phyloP scores from a whole-genome alignment of 2,329 filamentous ascomycete species.

The Cladosporium sp. region DNA sequence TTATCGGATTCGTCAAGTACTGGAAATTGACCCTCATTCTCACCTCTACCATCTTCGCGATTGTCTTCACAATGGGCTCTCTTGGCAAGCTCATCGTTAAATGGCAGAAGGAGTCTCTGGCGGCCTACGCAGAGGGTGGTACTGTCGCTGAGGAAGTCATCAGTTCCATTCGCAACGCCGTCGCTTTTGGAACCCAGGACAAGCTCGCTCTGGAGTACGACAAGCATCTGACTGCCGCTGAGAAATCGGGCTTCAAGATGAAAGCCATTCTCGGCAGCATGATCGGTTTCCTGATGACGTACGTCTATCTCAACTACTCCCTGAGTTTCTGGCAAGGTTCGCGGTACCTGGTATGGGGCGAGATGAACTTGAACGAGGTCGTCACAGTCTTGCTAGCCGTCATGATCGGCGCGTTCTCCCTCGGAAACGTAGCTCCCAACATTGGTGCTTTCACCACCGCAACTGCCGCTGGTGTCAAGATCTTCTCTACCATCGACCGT shows the following conservation, averaged over 20 bases:
- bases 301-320: slow-evolving; percentile 82
- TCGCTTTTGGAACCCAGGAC: slow-evolving; percentile 88
- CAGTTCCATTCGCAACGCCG: slow-evolving; percentile 84
- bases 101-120: slow-evolving; percentile 70
- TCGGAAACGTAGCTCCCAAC: slow-evolving; percentile 83
- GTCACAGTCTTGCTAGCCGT: slow-evolving; percentile 83
- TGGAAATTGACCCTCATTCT: slow-evolving; percentile 93
- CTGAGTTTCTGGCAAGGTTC: slow-evolving; percentile 86
- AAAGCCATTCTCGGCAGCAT: slow-evolving; percentile 69
- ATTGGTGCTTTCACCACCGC: slow-evolving; percentile 78
- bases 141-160: slow-evolving; percentile 91
- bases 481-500: slow-evolving; percentile 90
- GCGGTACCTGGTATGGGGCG: slow-evolving; percentile 61
- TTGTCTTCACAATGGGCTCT: slow-evolving; percentile 69
- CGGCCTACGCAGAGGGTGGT: slow-evolving; percentile 76
- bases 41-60: slow-evolving; percentile 70
- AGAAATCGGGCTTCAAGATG: slow-evolving; percentile 68
- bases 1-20: slow-evolving; percentile 84
- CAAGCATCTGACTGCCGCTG: slow-evolving; percentile 62
- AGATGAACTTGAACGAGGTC: slow-evolving; percentile 62
- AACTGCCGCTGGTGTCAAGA: slow-evolving; percentile 79
- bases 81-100: slow-evolving; percentile 71
- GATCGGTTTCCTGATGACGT: slow-evolving; percentile 75
- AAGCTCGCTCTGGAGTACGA: slow-evolving; percentile 87
- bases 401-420: slow-evolving; percentile 86